These are phyloP conservation scores for Senna siamea DNA, from an alignment of 306 rosid species.

Conservation along the genomic window DNA sequence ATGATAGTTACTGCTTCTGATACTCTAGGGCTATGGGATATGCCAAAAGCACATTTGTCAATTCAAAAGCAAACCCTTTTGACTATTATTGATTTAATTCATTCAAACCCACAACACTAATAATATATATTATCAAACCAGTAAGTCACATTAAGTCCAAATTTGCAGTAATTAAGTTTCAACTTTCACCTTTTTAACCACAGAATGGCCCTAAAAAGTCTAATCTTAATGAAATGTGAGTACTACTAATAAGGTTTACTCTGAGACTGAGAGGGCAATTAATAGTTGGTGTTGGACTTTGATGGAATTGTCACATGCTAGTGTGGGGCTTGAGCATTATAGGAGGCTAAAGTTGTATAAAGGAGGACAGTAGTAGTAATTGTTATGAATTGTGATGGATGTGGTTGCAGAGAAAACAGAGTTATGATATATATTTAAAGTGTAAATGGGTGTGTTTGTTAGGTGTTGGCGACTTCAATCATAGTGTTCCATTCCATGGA, in stretches of 20 bases:
- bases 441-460: slow-evolving; percentile 21
- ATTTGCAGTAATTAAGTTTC: neutral
- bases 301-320: slow-evolving; percentile 31
- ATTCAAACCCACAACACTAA: slow-evolving; percentile 16
- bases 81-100: neutral
- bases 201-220: slow-evolving; percentile 5
- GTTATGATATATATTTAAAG: too few species aligned
- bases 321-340: too few species aligned
- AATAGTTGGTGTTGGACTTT: slow-evolving; percentile 24
- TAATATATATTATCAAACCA: neutral
- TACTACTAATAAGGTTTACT: neutral
- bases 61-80: slow-evolving; percentile 33
- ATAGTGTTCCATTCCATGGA: slow-evolving; percentile 32
- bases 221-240: neutral
- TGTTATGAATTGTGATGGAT: too few species aligned
- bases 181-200: neutral
- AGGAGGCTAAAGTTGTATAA: neutral
- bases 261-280: neutral
- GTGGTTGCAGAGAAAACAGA: too few species aligned
- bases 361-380: too few species aligned
- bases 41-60: slow-evolving; percentile 2
- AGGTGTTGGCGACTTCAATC: slow-evolving; percentile 42
- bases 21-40: neutral
- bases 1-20: neutral
- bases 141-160: slow-evolving; percentile 8